A percentile compares a stretch with the other conserved stretches of the same genome.
Evolutionary conservation across 257 asterid genomes (phyloP).

Genomic region (Fraxinus anomala): DNA sequence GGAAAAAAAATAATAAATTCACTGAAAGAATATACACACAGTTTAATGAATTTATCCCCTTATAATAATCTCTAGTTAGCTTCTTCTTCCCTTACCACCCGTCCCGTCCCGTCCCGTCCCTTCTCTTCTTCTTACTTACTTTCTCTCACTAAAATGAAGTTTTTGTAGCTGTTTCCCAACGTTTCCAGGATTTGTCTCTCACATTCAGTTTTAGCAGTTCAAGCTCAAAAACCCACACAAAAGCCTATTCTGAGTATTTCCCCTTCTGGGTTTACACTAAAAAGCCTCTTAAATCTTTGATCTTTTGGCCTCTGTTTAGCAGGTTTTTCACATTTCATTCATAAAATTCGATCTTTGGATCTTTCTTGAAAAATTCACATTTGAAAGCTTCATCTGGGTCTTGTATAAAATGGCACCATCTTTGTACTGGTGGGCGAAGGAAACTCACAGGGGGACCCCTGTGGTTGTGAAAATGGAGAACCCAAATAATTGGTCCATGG

Average conservation of each 20-base stretch:
- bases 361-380: background rate
- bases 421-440: slow-evolving; percentile 25
- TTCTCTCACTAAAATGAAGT: slow-evolving; percentile 30
- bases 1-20: no score
- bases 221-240: background rate
- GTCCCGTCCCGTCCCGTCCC: slow-evolving; percentile 23
- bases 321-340: background rate
- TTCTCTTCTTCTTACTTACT: slow-evolving; percentile 21
- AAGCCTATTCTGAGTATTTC: background rate
- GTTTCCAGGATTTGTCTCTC: background rate
- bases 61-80: slow-evolving; percentile 27
- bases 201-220: background rate
- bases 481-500: slow-evolving; percentile 30
- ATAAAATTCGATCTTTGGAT: background rate
- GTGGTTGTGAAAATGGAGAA: slow-evolving; percentile 26
- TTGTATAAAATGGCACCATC: slow-evolving; percentile 23
- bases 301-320: background rate
- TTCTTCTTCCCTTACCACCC: slow-evolving; percentile 21
- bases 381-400: background rate
- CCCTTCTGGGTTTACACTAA: background rate
- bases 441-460: slow-evolving; percentile 23
- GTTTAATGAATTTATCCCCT: no score
- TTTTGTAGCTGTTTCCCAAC: slow-evolving; percentile 31
- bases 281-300: background rate
- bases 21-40: no score